Percentiles rank a stretch among this genome's conserved stretches.
phyloP scores from a whole-genome alignment of 495 filamentous ascomycete genomes.

The Penicillium pulvis region DNA sequence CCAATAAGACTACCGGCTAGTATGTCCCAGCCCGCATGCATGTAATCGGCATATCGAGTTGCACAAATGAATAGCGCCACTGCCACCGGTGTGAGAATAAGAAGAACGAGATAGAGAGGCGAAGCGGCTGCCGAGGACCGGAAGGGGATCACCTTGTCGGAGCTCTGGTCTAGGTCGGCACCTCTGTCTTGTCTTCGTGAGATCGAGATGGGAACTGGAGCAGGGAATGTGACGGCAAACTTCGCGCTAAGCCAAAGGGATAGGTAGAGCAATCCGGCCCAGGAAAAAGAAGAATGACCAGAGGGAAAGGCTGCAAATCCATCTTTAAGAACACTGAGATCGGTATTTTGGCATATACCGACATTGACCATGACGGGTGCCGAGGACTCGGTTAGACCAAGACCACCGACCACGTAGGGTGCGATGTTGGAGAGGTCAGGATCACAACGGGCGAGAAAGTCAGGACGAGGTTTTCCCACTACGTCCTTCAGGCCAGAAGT shows the following conservation, averaged over 20 bases:
- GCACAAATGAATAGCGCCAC: constrained; percentile 3
- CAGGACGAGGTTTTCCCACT: constrained; percentile 6
- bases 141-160: too few species aligned
- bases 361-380: too few species aligned
- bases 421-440: constrained; percentile 3
- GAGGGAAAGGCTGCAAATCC: constrained; percentile 4
- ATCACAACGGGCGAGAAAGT: constrained; percentile 2
- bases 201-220: neutral
- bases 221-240: neutral
- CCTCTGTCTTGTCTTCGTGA: too few species aligned
- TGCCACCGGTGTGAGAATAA: too few species aligned
- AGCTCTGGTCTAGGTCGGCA: too few species aligned
- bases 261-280: constrained; percentile 2
- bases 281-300: constrained; percentile 5
- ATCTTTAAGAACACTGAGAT: neutral
- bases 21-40: constrained; percentile 1
- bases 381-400: too few species aligned
- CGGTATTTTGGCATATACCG: too few species aligned
- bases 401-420: neutral
- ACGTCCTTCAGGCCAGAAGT: constrained; percentile 6
- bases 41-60: neutral
- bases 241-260: constrained; percentile 1
- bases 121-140: too few species aligned
- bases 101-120: too few species aligned
- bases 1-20: neutral